phyloP scores from a whole-genome alignment of 2,329 filamentous ascomycete genomes.

The Colletotrichum cordylinicola region DNA sequence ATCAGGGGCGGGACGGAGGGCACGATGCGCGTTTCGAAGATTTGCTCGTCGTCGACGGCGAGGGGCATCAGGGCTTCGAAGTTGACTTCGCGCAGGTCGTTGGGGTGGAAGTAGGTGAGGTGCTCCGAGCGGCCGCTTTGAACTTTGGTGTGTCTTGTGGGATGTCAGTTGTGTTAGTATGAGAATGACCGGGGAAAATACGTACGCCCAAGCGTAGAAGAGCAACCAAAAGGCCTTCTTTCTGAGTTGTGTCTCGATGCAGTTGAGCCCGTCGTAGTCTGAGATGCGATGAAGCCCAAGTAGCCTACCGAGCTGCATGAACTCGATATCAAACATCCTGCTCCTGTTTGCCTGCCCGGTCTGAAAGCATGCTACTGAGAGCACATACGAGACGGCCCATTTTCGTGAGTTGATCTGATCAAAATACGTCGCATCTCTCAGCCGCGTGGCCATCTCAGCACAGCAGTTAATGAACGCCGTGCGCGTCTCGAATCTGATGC shows the following conservation, averaged over 20 bases:
- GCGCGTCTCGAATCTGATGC: constrained; percentile 27
- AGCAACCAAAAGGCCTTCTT: constrained; percentile 42
- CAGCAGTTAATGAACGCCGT: constrained; percentile 31
- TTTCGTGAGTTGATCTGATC: constrained; percentile 37
- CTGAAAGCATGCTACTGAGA: constrained; percentile 37
- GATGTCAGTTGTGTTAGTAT: background rate
- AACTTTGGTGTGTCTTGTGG: constrained; percentile 25
- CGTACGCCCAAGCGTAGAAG: constrained; percentile 35
- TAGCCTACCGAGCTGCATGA: constrained; percentile 37
- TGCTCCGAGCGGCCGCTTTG: constrained; percentile 26
- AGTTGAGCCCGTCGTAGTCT: constrained; percentile 34
- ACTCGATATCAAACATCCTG: constrained; percentile 40
- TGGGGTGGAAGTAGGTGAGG: constrained; percentile 33
- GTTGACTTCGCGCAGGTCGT: constrained; percentile 31
- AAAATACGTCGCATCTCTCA: constrained; percentile 28
- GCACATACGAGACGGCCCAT: constrained; percentile 37
- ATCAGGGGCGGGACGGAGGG: constrained; percentile 4
- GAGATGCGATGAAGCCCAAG: constrained; percentile 35
- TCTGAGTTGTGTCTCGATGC: constrained; percentile 37
- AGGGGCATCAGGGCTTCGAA: constrained; percentile 36
- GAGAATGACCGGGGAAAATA: background rate
- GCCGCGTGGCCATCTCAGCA: constrained; percentile 27
- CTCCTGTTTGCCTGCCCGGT: constrained; percentile 39
- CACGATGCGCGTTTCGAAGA: constrained; percentile 26
- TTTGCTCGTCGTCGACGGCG: constrained; percentile 36